A percentile compares a stretch with the other conserved stretches of the same genome.
phyloP scores from a whole-genome alignment of 371 early-diverging fungal genomes.

The Mucor mucedo region DNA sequence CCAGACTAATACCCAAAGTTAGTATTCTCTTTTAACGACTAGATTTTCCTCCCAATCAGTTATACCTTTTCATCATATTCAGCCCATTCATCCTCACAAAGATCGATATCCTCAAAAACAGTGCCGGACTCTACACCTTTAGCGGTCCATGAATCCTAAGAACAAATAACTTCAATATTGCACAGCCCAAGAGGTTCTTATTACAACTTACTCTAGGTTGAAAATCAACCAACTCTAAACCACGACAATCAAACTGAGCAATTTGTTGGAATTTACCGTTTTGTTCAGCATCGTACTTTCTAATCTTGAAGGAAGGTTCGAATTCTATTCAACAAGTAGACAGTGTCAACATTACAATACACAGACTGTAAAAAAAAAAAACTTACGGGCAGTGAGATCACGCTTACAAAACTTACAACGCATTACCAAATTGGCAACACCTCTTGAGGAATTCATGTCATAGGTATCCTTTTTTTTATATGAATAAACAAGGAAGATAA shows the following conservation, averaged over 20 bases:
- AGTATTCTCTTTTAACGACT: constrained; percentile 63
- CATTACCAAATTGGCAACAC: constrained; percentile 89
- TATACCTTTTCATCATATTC: constrained; percentile 87
- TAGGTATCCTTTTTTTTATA: constrained; percentile 10
- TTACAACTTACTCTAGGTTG: constrained; percentile 65
- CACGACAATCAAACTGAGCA: constrained; percentile 82
- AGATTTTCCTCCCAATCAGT: not conserved
- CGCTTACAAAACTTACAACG: constrained; percentile 92
- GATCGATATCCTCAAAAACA: constrained; percentile 79
- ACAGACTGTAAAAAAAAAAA: not conserved
- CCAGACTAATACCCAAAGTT: constrained; percentile 72
- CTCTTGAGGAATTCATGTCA: constrained; percentile 66
- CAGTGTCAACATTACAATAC: not conserved
- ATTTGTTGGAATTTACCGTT: constrained; percentile 69
- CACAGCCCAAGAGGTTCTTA: not conserved
- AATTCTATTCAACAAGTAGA: constrained; percentile 47
- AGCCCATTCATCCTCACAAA: constrained; percentile 85
- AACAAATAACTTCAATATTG: not conserved
- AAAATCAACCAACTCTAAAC: constrained; percentile 84
- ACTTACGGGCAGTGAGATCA: constrained; percentile 71
- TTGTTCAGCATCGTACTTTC: constrained; percentile 66
- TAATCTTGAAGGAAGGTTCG: constrained; percentile 55
- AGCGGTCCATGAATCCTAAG: constrained; percentile 76
- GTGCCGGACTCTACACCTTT: constrained; percentile 76
- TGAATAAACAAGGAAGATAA: not conserved